Base-by-base conservation (phyloP, 2,329 filamentous ascomycete genomes). In the Ophiostoma novo-ulmi region DNA sequence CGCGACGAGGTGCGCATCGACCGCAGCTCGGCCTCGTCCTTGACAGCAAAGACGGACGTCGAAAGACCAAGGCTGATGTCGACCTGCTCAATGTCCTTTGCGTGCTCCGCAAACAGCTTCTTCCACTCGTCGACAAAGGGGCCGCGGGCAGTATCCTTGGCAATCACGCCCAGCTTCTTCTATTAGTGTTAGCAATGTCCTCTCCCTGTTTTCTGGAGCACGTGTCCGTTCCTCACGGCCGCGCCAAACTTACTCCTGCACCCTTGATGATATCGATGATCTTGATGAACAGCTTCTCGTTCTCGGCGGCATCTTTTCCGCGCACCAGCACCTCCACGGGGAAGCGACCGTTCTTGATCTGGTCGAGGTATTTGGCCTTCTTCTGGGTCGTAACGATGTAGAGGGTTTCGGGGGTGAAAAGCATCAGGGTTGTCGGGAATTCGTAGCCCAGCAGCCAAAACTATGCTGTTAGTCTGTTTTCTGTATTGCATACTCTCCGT, bases 381-480 rank as follows among this genome's bases (percentile, higher is more conserved):
- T 99, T 99, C 72, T 92, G 90, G 6, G 95, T 99, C 7, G 95
- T 99, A 74, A 99, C 89, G 72, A 98, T 90, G 81, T 95, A 96
- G 76, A 98, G 85, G 66, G 89, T 88, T 73, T 98, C 95, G 73
- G 89, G 83, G 1, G 94, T 98, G 79, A 99, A 89, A 69, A 99
- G 86, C 84, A 99, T 93, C 74, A 99, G 84, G 0, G 95, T 99
- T 55, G 94, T 94, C 44, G 95, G 95, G 78, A 99, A 99, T 80
- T 99, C 95, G 84, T 99, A 99, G 77, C 95, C 95, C 73, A 99
- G 87, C 70, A 99, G 86, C 96, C 96, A 99, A 81, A 98, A 97
- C 94, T 97, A 80, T 22, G 11, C 69, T 35, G 69, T 70, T 41
- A 72, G 66, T 38, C 5, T 61, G 41, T 8, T 13, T 26, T 48